These are phyloP conservation scores for Diplosphaera chodatii DNA, from an alignment of 139 green algal species.

Conservation along the genomic window DNA sequence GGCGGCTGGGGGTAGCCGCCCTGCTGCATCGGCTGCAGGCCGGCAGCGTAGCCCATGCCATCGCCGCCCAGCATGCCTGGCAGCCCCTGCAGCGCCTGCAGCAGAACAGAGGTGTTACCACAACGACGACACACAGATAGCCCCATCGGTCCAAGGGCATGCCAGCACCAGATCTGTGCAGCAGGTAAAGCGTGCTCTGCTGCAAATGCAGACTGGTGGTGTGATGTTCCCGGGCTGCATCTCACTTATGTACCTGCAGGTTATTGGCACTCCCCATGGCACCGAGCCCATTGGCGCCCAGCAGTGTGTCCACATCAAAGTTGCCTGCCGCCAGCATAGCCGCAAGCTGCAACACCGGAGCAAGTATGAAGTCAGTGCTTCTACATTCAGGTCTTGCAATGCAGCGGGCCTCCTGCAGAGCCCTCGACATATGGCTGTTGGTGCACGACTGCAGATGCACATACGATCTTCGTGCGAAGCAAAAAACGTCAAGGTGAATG, in stretches of 20 bases:
- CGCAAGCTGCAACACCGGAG: not conserved
- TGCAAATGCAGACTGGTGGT: too few species aligned
- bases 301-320: not conserved
- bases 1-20: constrained; percentile 4
- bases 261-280: not conserved
- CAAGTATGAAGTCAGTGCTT: too few species aligned
- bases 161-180: not conserved
- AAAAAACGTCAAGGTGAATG: too few species aligned
- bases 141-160: not conserved
- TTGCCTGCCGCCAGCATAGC: not conserved
- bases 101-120: too few species aligned
- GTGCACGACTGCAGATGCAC: too few species aligned
- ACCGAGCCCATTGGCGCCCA: not conserved
- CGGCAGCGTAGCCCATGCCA: constrained; percentile 17
- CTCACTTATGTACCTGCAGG: constrained; percentile 1
- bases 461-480: too few species aligned
- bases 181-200: not conserved
- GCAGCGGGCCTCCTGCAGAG: too few species aligned
- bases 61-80: constrained; percentile 3
- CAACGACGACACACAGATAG: too few species aligned
- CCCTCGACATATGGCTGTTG: too few species aligned
- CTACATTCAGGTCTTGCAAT: too few species aligned
- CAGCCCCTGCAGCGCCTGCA: constrained; percentile 22
- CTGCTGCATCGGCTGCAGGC: constrained; percentile 5
- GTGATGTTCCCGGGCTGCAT: too few species aligned